Conservation (phyloP, 202 grass and related monocot genomes). For the Carex arenaria region DNA sequence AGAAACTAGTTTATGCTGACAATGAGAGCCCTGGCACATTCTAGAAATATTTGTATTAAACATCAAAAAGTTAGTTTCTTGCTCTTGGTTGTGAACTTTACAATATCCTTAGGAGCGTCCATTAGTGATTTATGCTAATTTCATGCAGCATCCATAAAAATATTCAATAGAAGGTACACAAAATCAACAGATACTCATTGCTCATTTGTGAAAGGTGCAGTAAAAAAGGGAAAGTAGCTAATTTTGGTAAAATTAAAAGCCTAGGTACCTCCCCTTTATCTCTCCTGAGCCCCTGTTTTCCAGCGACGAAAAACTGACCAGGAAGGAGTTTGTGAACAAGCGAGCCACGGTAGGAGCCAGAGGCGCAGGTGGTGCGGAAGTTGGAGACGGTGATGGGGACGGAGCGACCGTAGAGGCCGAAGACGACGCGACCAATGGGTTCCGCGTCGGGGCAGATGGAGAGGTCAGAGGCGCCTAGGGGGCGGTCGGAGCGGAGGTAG, state of each 20-base stretch:
- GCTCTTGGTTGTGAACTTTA: neutral
- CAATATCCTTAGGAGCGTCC: neutral
- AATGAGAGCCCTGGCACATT: neutral
- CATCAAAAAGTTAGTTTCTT: neutral
- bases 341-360: conserved; percentile 69
- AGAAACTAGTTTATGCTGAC: neutral
- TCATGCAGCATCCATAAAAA: neutral
- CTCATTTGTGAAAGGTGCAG: neutral
- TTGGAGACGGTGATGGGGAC: conserved; percentile 69
- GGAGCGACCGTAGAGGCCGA: conserved; percentile 79
- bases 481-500: conserved; percentile 67
- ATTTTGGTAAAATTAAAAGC: neutral
- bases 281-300: conserved; percentile 55
- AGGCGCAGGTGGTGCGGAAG: conserved; percentile 59
- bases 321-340: conserved; percentile 83
- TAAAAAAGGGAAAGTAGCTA: neutral
- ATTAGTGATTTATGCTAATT: neutral
- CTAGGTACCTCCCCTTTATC: conserved; percentile 55
- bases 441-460: conserved; percentile 73
- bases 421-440: conserved; percentile 78
- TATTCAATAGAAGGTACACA: neutral
- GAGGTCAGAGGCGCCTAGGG: conserved; percentile 54
- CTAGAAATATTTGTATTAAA: neutral
- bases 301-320: conserved; percentile 84
- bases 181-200: neutral